A percentile compares a stretch with the other conserved stretches of the same genome.
phyloP scores from a whole-genome alignment of 768 basidiomycete species.

The Sutorius australiensis region DNA sequence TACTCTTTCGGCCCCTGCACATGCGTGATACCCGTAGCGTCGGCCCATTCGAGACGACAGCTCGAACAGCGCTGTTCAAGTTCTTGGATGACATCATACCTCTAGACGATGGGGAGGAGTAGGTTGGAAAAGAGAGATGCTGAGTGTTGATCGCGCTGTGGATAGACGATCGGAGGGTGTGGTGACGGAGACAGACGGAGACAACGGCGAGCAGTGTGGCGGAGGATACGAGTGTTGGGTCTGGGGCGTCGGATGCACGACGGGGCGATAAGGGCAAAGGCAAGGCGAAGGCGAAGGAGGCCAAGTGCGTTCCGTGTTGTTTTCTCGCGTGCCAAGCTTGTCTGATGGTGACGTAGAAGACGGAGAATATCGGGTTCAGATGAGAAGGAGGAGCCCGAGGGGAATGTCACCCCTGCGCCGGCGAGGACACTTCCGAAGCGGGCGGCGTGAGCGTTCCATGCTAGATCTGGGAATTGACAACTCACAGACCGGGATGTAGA shows the following conservation, averaged over 20 bases:
- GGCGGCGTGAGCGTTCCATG: slow-evolving; percentile 44
- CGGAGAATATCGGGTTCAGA: slow-evolving; percentile 53
- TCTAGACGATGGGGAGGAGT: slow-evolving; percentile 57
- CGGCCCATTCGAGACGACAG: slow-evolving; percentile 50
- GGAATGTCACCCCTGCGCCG: slow-evolving; percentile 33
- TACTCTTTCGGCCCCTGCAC: no score
- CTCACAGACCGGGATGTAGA: slow-evolving; percentile 22
- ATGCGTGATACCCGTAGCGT: slow-evolving; percentile 37
- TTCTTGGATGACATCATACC: slow-evolving; percentile 73
- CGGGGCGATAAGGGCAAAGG: slow-evolving; percentile 16
- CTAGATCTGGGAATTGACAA: not conserved
- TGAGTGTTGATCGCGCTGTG: no score
- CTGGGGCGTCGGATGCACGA: slow-evolving; percentile 27
- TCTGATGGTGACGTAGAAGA: slow-evolving; percentile 35
- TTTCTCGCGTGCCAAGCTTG: not conserved
- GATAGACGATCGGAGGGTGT: slow-evolving; percentile 50
- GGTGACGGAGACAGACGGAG: slow-evolving; percentile 29
- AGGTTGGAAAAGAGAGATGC: no score
- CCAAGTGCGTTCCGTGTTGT: slow-evolving; percentile 37
- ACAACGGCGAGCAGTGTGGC: slow-evolving; percentile 39
- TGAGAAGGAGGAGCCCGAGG: slow-evolving; percentile 40
- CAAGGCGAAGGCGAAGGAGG: slow-evolving; percentile 34
- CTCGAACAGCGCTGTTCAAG: slow-evolving; percentile 60
- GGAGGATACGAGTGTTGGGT: slow-evolving; percentile 31
- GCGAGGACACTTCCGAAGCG: slow-evolving; percentile 54